Evolutionary conservation across 1,284 basidiomycete genomes (phyloP).

Genomic region (Xerocomus amazonicus): DNA sequence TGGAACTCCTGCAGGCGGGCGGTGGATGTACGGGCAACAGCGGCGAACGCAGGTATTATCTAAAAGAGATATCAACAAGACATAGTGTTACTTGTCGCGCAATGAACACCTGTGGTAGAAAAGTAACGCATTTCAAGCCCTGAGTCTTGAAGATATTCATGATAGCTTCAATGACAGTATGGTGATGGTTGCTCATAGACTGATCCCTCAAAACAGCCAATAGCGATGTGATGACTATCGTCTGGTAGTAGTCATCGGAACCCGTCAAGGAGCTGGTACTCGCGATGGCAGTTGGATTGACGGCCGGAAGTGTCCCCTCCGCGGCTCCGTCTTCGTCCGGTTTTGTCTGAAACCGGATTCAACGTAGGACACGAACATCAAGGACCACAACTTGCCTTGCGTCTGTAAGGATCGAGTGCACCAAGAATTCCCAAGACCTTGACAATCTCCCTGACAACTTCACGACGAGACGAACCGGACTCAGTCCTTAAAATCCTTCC

Average conservation of each 20-base stretch:
- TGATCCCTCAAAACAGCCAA: slow-evolving; percentile 89
- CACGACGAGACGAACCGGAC: slow-evolving; percentile 77
- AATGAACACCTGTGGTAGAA: slow-evolving; percentile 79
- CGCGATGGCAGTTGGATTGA: slow-evolving; percentile 54
- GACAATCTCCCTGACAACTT: slow-evolving; percentile 89
- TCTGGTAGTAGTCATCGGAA: slow-evolving; percentile 97
- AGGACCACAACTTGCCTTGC: slow-evolving; percentile 60
- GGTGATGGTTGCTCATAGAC: slow-evolving; percentile 80
- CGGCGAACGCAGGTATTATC: slow-evolving; percentile 96
- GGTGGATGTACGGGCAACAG: slow-evolving; percentile 81
- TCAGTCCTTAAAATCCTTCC: slow-evolving; percentile 89
- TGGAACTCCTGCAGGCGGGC: slow-evolving; percentile 91
- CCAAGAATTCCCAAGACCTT: slow-evolving; percentile 96
- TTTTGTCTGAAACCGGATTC: slow-evolving; percentile 46
- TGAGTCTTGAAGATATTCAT: slow-evolving; percentile 99
- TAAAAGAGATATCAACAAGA: slow-evolving; percentile 34
- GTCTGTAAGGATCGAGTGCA: slow-evolving; percentile 95
- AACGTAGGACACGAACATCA: slow-evolving; percentile 4
- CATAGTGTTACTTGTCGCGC: not conserved
- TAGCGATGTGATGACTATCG: slow-evolving; percentile 89
- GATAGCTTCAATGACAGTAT: slow-evolving; percentile 95
- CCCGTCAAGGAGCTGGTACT: slow-evolving; percentile 46
- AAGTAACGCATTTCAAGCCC: slow-evolving; percentile 93
- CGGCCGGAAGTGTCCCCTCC: slow-evolving; percentile 63
- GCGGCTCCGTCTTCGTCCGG: slow-evolving; percentile 74